Conservation (phyloP, 768 basidiomycete genomes). For the Leucocoprinus leucothites region DNA sequence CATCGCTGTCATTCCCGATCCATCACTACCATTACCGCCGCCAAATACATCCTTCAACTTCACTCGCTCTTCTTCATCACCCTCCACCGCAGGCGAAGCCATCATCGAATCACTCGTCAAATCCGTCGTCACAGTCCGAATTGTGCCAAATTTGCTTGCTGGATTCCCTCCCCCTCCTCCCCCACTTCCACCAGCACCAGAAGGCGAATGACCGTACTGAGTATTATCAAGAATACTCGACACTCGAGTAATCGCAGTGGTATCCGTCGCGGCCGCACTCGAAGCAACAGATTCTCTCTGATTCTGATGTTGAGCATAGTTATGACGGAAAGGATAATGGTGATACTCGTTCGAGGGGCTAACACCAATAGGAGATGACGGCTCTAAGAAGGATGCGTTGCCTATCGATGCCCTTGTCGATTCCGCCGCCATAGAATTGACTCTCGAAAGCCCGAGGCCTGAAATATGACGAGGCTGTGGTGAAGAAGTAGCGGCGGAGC, state of each 20-base stretch:
- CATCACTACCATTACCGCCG: not conserved
- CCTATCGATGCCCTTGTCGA: constrained; percentile 31
- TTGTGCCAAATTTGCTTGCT: constrained; percentile 76
- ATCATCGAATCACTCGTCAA: constrained; percentile 67
- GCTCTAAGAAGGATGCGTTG: constrained; percentile 35
- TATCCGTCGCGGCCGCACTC: constrained; percentile 56
- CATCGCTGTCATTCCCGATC: too few relatives aligned
- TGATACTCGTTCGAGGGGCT: not conserved
- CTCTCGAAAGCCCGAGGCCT: constrained; percentile 3
- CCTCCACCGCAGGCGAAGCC: constrained; percentile 58
- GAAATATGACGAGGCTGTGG: not conserved
- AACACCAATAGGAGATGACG: constrained; percentile 18
- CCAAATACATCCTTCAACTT: constrained; percentile 27
- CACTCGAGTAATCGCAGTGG: constrained; percentile 43
- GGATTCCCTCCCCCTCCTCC: constrained; percentile 28
- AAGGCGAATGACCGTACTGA: too few relatives aligned
- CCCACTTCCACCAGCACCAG: constrained; percentile 20
- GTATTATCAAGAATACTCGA: constrained; percentile 65
- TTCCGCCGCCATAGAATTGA: constrained; percentile 30
- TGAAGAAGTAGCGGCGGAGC: not conserved
- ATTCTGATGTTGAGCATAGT: constrained; percentile 47
- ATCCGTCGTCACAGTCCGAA: constrained; percentile 81
- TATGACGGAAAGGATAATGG: too few relatives aligned
- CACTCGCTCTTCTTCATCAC: constrained; percentile 39
- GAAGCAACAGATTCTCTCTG: constrained; percentile 69